These are phyloP conservation scores for Exutisphaerella laricina DNA, from an alignment of 2,329 filamentous ascomycete genomes.

Conservation along the genomic window DNA sequence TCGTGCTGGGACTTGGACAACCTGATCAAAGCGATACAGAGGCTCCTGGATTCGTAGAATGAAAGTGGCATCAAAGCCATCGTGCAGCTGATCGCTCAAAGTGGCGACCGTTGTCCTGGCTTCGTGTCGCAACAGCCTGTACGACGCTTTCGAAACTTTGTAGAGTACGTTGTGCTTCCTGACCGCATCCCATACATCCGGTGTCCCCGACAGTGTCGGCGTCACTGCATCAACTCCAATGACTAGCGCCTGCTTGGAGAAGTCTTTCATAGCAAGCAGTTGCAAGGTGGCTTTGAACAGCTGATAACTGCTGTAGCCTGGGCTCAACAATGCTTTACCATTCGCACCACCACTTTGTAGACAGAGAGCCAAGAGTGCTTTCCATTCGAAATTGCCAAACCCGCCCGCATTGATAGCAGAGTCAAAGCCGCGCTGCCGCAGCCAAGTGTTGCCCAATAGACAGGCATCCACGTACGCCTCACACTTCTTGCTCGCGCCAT, in stretches of 20 bases:
- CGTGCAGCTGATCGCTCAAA: slow-evolving; percentile 65
- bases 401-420: slow-evolving; percentile 67
- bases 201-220: slow-evolving; percentile 44
- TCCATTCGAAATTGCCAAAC: slow-evolving; percentile 92
- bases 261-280: slow-evolving; percentile 68
- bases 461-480: slow-evolving; percentile 75
- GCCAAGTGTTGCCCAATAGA: slow-evolving; percentile 79
- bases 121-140: slow-evolving; percentile 64
- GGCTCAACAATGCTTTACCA: slow-evolving; percentile 65
- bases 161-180: slow-evolving; percentile 76
- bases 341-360: slow-evolving; percentile 70
- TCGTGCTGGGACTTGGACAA: slow-evolving; percentile 35
- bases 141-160: slow-evolving; percentile 88
- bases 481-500: slow-evolving; percentile 63
- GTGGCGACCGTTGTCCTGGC: slow-evolving; percentile 68
- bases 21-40: slow-evolving; percentile 51
- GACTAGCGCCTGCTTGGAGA: slow-evolving; percentile 57
- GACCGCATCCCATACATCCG: slow-evolving; percentile 71
- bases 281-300: slow-evolving; percentile 93
- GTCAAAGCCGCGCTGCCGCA: slow-evolving; percentile 77
- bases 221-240: slow-evolving; percentile 37
- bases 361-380: slow-evolving; percentile 70
- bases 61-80: slow-evolving; percentile 82
- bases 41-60: slow-evolving; percentile 55
- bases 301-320: slow-evolving; percentile 82